Conservation (phyloP, 2,329 filamentous ascomycete genomes). For the Aureobasidium sp. region DNA sequence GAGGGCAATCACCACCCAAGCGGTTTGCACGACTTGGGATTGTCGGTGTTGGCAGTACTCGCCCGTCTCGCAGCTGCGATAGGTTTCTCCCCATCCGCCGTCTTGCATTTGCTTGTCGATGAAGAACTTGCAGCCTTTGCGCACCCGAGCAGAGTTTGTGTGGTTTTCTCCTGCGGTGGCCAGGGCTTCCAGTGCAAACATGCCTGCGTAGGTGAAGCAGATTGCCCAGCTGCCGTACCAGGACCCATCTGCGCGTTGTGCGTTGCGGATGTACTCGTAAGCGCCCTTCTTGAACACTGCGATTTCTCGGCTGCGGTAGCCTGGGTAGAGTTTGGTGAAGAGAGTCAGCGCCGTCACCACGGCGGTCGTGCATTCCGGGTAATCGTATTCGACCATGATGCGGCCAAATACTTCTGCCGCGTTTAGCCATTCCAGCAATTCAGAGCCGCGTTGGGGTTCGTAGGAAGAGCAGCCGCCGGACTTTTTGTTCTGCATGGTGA, state of each 20-base stretch:
- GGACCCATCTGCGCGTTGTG: conserved; percentile 73
- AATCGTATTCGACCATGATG: conserved; percentile 99
- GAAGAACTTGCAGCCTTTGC: conserved; percentile 77
- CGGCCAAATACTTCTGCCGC: conserved; percentile 92
- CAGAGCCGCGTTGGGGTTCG: conserved; percentile 71
- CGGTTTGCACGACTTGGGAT: conserved; percentile 89
- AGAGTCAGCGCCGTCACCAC: conserved; percentile 80
- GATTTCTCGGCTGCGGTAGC: conserved; percentile 73
- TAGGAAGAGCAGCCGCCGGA: conserved; percentile 87
- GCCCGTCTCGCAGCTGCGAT: conserved; percentile 72
- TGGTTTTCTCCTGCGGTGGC: conserved; percentile 76
- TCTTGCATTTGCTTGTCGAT: conserved; percentile 77
- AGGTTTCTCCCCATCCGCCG: conserved; percentile 95
- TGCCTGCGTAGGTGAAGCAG: conserved; percentile 93
- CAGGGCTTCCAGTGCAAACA: conserved; percentile 91
- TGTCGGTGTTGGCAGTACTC: conserved; percentile 69
- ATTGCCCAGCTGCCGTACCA: conserved; percentile 99
- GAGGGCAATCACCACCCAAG: conserved; percentile 74
- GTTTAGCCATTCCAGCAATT: conserved; percentile 77
- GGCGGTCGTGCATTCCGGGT: conserved; percentile 94
- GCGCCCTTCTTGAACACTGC: conserved; percentile 63
- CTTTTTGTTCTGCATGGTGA: conserved; percentile 76
- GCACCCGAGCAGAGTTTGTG: conserved; percentile 61
- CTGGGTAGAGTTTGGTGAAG: conserved; percentile 73
- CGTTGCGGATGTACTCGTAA: conserved; percentile 72